Percentiles rank a stretch among this genome's conserved stretches.
phyloP scores from a whole-genome alignment of 1,139 yeast species.

The Nakaseomyces bracarensis region DNA sequence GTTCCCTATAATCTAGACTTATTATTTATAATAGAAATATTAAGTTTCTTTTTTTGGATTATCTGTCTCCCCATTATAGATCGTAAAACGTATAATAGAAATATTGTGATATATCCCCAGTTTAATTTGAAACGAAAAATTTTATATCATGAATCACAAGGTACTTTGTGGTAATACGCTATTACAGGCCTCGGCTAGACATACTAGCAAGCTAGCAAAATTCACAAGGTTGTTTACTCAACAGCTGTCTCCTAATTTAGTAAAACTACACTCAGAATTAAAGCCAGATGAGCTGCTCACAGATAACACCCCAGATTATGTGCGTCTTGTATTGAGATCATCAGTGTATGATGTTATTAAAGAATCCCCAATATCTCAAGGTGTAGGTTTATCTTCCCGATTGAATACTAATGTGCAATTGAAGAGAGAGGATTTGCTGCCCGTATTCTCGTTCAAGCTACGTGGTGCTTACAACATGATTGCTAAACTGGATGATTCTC shows the following conservation, averaged over 20 bases:
- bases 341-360: slow-evolving; percentile 90
- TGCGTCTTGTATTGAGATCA: slow-evolving; percentile 80
- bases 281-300: slow-evolving; percentile 43
- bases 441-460: slow-evolving; percentile 90
- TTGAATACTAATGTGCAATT: slow-evolving; percentile 64
- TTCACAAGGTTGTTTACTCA: slow-evolving; percentile 5
- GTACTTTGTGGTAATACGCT: slow-evolving; percentile 6
- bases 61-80: no score
- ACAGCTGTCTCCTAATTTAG: slow-evolving; percentile 18
- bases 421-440: slow-evolving; percentile 87
- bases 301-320: slow-evolving; percentile 82
- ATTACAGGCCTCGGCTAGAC: slow-evolving; percentile 6
- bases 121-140: no score
- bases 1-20: no score
- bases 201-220: not conserved
- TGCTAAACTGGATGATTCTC: slow-evolving; percentile 65
- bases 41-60: no score
- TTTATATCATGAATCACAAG: not conserved
- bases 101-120: no score
- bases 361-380: slow-evolving; percentile 78
- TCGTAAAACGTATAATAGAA: no score
- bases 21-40: no score
- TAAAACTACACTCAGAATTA: slow-evolving; percentile 31
- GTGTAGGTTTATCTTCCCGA: slow-evolving; percentile 65
- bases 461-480: slow-evolving; percentile 98